phyloP scores from a whole-genome alignment of 495 filamentous ascomycete genomes.

The Penicillium nucicola region DNA sequence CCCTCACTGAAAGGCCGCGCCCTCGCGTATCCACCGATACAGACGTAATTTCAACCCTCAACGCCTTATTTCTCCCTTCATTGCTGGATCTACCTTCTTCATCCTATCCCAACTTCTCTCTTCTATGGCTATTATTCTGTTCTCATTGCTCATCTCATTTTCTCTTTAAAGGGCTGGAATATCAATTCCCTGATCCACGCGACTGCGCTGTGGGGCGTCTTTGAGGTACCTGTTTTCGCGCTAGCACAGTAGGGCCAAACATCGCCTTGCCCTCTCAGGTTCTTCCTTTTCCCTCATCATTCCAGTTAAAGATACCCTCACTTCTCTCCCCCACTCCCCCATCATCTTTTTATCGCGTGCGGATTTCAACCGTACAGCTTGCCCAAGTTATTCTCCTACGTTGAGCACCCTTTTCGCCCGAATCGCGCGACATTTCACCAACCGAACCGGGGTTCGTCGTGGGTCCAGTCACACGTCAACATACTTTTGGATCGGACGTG shows the following conservation, averaged over 20 bases:
- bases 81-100: conserved; percentile 22
- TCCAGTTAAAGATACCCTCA: conserved; percentile 39
- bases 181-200: conserved; percentile 22
- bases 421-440: conserved; percentile 27
- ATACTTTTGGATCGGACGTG: neutral
- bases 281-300: conserved; percentile 38
- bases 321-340: conserved; percentile 10
- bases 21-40: conserved; percentile 24
- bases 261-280: conserved; percentile 43
- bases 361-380: conserved; percentile 7
- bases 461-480: conserved; percentile 13
- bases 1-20: conserved; percentile 19
- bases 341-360: conserved; percentile 6
- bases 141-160: conserved; percentile 3
- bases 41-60: conserved; percentile 9
- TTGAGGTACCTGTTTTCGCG: conserved; percentile 40
- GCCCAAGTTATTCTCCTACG: conserved; percentile 14
- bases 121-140: conserved; percentile 9
- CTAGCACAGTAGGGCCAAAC: conserved; percentile 50
- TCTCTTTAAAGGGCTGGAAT: neutral
- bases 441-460: conserved; percentile 20
- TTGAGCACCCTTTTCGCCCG: conserved; percentile 9
- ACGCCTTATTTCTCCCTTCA: conserved; percentile 17
- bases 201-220: conserved; percentile 40
- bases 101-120: neutral